Base-by-base conservation (phyloP, 768 basidiomycete species). In the Suillus alpinus region DNA sequence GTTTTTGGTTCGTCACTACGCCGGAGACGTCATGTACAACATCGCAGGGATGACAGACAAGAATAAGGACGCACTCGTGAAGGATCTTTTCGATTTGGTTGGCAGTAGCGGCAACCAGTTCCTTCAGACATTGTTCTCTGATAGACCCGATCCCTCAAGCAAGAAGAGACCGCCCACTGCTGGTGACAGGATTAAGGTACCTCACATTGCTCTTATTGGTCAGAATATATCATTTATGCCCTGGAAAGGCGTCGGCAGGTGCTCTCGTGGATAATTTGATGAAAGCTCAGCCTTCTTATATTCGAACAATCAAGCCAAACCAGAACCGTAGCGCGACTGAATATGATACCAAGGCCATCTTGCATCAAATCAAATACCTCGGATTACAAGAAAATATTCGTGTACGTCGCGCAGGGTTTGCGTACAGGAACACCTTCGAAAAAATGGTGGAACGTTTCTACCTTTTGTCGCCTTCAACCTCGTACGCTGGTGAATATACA, bases 391-490 rank as follows among this genome's bases (percentile, higher is more conserved):
- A 99, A 75, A 99, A 99, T 70, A 98, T 99, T 58, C 88, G 97
- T 51, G 95, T 99, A 46, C 89, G 97, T 59, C 85, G 97, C 62
- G 97, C 97, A 26, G 97, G 97, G 52, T 99, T 99, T 71, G 97
- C 97, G 0, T 99, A 99, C 74, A 80, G 97, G 62, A 98, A 98
- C 67, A 95, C 96, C 1, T 99, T 99, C 69, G 93, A 96, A 75
- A 98, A 98, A 80, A 94, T 99, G 92, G 92, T 99, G 41, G 95
- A 98, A 73, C 83, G 97, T 63, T 99, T 99, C 76, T 99, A 98
- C 72, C 81, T 99, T 31, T 77, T 99, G 26, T 98, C 97, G 8
- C 91, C 94, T 3, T 86, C 92, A 43, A 97, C 97, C 0, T 98
- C 95, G 2, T 99, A 98, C 68, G 97, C 97, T 8, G 97, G 97